Evolutionary conservation across 1,139 yeast species (phyloP), one percentile per base, ranked within the genome.

Genomic region (Chernovozyma sophiae-reginae): DNA sequence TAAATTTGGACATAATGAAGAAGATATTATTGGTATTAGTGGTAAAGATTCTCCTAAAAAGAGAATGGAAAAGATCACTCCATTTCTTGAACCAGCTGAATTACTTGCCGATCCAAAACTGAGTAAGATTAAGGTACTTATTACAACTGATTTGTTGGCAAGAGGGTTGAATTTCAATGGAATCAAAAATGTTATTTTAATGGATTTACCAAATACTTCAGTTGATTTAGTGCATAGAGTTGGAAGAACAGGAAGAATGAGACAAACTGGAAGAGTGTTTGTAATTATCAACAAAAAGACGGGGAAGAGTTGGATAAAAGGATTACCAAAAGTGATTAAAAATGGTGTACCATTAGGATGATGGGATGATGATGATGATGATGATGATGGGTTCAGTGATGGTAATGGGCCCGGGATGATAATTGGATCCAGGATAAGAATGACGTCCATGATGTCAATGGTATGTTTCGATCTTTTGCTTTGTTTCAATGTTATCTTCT

Each of bases 181-280:
- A 15, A 79, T 92, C 30, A 75, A 89, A 47, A 89, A 89, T 50
- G 87, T 92, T 15, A 72, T 92, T 27, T 63, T 92, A 36, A 82
- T 83, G 65, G 97, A 92, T 52, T 75, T 89, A 34, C 98, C 98
- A 4, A 72, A 76, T 39, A 81, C 84, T 7, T 77, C 97, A 0
- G 82, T 86, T 23, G 98, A 90, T 58, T 68, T 92, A 41, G 79
- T 92, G 16, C 98, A 92, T 55, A 69, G 98, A 43, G 82, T 89
- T 4, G 98, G 98, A 2, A 75, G 98, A 61, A 92, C 97, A 0
- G 97, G 97, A 4, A 69, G 98, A 54, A 83, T 89, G 83, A 85
- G 84, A 37, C 89, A 85, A 54, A 72, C 83, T 31, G 98, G 98
- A 14, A 72, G 96, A 43, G 96, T 86, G 2, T 81, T 87, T 48